Evolutionary conservation across 192 early-diverging fungal genomes (phyloP), one percentile per base, ranked within the genome.

Genomic region (Lobosporangium transversale): DNA sequence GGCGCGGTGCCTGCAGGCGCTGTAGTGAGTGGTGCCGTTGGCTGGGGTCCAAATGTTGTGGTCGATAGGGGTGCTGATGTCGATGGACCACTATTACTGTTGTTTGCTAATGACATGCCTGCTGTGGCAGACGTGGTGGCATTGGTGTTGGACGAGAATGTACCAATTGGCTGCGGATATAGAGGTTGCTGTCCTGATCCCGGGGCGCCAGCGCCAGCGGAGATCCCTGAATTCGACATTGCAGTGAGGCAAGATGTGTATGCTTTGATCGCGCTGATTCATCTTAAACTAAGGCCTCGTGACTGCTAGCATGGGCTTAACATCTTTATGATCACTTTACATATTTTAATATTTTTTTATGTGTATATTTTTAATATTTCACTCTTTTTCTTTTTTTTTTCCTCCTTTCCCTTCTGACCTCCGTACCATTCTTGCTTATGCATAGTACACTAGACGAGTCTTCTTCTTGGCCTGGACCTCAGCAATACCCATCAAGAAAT

Each of bases 391-490:
- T 36, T 64, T 55, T 65, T 30, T 18, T 42, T 23, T 5, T 32
- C 32, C 29, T 14, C 37, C 14, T 40, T 7, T 10, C 7, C 14
- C 37, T 40, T 40, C 12, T 32, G 12, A 32, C 18, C 15, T n/a
- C 20, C 23, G 15, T 14, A n/a, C 6, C 15, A 12, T 3, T 3
- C 7, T 53, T 9, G 20, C 26, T 81, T 84, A 94, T 40, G 93
- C 93, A 86, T 93, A 94, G 84, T 94, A 94, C 83, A 91, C 88
- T 63, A 98, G 81, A 60, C 94, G 92, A 23, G 93, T 97, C 89
- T 97, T 97, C 89, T 99, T 99, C 92, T 97, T 97, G 45, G 97
- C 97, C 82, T 97, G 94, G 26, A 99, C 97, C 80, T 99, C 97
- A 64, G 95, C 92, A 61, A 97, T 97, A 49, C 92, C 94, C 85